Evolutionary conservation across 169 alveolate species (phyloP).

Genomic region (Eimeria nieschulzi): DNA sequence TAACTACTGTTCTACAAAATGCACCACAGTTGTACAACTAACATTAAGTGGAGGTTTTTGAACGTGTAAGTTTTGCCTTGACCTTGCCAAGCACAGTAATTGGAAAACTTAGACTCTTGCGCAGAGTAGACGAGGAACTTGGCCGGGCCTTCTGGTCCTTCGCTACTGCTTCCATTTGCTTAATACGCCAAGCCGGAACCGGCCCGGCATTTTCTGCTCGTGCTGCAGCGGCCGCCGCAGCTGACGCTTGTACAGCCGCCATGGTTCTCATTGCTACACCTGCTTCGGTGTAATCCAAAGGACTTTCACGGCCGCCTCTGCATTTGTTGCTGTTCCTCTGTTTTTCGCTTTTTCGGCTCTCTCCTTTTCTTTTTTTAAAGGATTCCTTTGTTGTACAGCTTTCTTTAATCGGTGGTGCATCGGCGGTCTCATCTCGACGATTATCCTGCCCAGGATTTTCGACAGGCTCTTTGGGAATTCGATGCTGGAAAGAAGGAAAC

Average conservation of each 20-base stretch:
- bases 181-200: neutral
- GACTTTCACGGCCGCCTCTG: neutral
- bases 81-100: neutral
- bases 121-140: neutral
- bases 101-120: neutral
- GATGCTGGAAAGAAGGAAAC: too few species aligned
- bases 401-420: neutral
- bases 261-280: conserved; percentile 10
- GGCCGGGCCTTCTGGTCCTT: neutral
- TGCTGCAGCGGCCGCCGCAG: conserved; percentile 26
- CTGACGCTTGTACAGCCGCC: conserved; percentile 6
- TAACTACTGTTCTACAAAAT: too few species aligned
- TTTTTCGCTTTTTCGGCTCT: neutral
- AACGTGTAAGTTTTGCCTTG: neutral
- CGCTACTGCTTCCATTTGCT: neutral
- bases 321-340: neutral
- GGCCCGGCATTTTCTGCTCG: conserved; percentile 17
- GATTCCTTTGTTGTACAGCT: neutral
- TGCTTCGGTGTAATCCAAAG: neutral
- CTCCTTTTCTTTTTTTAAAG: neutral
- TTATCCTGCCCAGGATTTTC: too few species aligned
- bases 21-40: too few species aligned
- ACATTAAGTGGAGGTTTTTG: neutral
- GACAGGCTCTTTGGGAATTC: too few species aligned
- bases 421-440: too few species aligned